Base-by-base conservation (phyloP, 768 basidiomycete species). In the Tulasnella sp. region DNA sequence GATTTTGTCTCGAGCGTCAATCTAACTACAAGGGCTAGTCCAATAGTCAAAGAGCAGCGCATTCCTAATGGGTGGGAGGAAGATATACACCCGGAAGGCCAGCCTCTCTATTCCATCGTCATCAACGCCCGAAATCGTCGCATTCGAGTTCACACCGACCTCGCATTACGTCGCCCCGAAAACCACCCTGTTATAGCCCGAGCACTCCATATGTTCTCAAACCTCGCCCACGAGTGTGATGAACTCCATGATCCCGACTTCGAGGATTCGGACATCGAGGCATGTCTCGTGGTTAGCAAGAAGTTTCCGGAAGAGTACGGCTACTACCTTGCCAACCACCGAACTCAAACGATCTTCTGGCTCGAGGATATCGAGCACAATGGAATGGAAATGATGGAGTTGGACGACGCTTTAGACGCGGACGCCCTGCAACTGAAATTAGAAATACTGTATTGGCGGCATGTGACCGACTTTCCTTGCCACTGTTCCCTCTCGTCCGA, bases 391-490 rank as follows among this genome's bases (percentile, higher is more conserved):
- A 6, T 5, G 9, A 75, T 75, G 34, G 34, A 14, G 1, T 75
- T 48, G n/a, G 9, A 24, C n/a, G n/a, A n/a, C 8, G 44, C 44
- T 56, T 38, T 27, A 24, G 46, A 74, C 73, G 36, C n/a, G 6
- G 34, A 48, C n/a, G 24, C 56, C 34, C 46, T 75, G 24, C 19
- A 24, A 36, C 14, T 75, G 44, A 27, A 27, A 21, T 44, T 75
- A 21, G 34, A 48, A 34, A 24, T 24, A 5, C 52, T 34, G 24
- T 75, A 75, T 31, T 75, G 75, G 75, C 75, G 75, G 19, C 44
- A 75, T 34, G 75, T 75, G 3, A 75, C 75, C 39, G 75, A 75
- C 46, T 75, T 48, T 34, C 75, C 75, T 34, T 75, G 27, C 44
- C 75, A 9, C 19, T 36, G 52, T 42, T 75, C 52, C 34, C 44